phyloP scores from a whole-genome alignment of 1,284 basidiomycete genomes.

The Malassezia cuniculi region DNA sequence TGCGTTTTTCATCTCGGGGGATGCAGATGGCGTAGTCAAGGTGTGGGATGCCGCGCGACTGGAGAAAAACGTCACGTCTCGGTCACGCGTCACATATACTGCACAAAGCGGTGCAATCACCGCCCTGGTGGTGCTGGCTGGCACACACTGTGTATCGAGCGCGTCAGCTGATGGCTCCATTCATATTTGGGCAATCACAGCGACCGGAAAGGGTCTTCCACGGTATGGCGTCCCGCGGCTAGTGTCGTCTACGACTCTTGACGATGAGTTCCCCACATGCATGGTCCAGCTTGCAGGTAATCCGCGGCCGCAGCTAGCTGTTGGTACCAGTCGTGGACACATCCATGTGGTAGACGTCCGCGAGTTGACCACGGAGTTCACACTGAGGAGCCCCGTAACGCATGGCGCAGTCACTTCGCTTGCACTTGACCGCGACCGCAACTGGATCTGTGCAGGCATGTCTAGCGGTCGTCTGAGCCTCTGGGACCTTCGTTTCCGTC shows the following conservation, averaged over 20 bases:
- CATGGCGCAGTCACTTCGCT: constrained; percentile 72
- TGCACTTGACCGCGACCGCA: constrained; percentile 59
- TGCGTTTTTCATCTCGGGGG: constrained; percentile 78
- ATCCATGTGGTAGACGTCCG: constrained; percentile 72
- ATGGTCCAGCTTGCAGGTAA: constrained; percentile 23
- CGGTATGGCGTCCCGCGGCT: constrained; percentile 45
- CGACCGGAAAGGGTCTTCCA: constrained; percentile 37
- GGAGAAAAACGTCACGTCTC: constrained; percentile 57
- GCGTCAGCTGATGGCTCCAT: constrained; percentile 46
- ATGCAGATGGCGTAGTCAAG: constrained; percentile 70
- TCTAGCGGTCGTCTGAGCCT: constrained; percentile 67
- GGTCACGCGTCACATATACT: constrained; percentile 45
- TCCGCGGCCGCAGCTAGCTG: constrained; percentile 52
- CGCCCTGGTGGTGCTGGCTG: constrained; percentile 39
- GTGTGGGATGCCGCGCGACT: constrained; percentile 69
- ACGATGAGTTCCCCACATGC: constrained; percentile 39
- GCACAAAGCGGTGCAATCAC: constrained; percentile 45
- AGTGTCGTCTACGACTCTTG: constrained; percentile 44
- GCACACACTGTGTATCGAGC: constrained; percentile 47
- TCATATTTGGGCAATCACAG: constrained; percentile 46
- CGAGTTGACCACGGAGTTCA: constrained; percentile 64
- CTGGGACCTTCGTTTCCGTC: constrained; percentile 87
- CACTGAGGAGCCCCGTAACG: constrained; percentile 70
- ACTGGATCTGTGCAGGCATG: constrained; percentile 80
- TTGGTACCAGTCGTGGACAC: constrained; percentile 66